Evolutionary conservation across 2,329 filamentous ascomycete genomes (phyloP), one percentile per base, ranked within the genome.

Genomic region (Phoma herbarum): DNA sequence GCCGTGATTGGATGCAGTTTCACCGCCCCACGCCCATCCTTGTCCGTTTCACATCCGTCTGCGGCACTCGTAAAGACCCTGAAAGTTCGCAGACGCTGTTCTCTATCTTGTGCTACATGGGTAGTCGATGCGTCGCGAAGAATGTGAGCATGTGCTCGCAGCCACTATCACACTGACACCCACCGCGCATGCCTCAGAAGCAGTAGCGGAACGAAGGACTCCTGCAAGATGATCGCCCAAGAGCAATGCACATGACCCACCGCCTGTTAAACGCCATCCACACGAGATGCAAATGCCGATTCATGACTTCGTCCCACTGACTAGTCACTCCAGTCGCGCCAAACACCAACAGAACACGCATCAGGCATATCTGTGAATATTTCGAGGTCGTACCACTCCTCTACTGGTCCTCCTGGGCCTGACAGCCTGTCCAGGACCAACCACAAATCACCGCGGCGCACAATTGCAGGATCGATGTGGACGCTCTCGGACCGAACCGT

Each of bases 361-460:
- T 82, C 73, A 8, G 76, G 75, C 54, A 77, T 75, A 61, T 84
- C 82, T 16, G 76, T 77, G 42, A 78, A 79, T 20, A 83, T 66
- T 64, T 83, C 81, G 6, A 84, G 75, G 8, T 77, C 72, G 54
- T 91, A 84, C 56, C 80, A 76, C 70, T 85, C 83, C 53, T 80
- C 79, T 51, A 67, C 71, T 52, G 74, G 70, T 39, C 75, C 82
- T 5, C 78, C 78, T 43, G 81, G 81, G 11, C 84, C 85, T n/a
- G 88, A 90, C 69, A 94, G 84, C 64, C 90, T 85, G 77, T 97
- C 93, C 41, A 97, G 80, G 6, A 97, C 89, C 52, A 97, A 81
- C 90, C 90, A 96, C 57, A 93, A 75, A 18, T 88, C 88, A 20
- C 85, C 84, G 10, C 77, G 78, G 18, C 47, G 78, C 57, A 82